Conservation (phyloP, 352 stramenopile genomes). For the Globisporangium nodosum region DNA sequence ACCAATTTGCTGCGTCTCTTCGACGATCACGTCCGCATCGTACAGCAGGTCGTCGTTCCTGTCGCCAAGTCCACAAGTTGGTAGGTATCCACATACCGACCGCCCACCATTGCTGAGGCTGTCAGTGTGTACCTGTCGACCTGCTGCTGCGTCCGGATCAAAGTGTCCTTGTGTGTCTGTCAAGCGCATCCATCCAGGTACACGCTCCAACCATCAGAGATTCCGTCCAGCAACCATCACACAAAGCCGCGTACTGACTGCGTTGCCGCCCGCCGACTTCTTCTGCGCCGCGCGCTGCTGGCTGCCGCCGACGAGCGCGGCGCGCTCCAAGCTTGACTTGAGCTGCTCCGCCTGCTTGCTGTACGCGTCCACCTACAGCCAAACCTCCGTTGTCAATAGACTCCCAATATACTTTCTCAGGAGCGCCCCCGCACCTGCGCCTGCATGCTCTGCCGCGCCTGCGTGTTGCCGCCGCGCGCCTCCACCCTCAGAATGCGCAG, state of each 20-base stretch:
- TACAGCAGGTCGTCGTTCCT: conserved; percentile 65
- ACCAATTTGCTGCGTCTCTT: conserved; percentile 56
- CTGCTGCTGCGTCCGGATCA: conserved; percentile 60
- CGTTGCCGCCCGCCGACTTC: conserved; percentile 21
- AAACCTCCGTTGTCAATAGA: neutral
- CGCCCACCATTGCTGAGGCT: no score
- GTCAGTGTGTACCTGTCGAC: conserved; percentile 34
- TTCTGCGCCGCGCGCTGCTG: conserved; percentile 42
- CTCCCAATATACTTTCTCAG: neutral
- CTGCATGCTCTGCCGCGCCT: conserved; percentile 80
- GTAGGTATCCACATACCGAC: neutral
- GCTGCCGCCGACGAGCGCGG: conserved; percentile 64
- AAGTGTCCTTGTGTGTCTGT: conserved; percentile 34
- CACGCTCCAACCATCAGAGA: neutral
- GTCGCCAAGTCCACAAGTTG: neutral
- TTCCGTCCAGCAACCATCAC: neutral
- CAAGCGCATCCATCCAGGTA: neutral
- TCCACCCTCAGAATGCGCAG: conserved; percentile 80
- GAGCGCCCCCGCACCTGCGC: conserved; percentile 26
- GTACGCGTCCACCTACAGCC: conserved; percentile 50
- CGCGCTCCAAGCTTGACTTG: conserved; percentile 68
- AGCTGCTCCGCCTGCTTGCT: conserved; percentile 80
- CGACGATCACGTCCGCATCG: conserved; percentile 61
- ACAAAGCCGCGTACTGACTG: conserved; percentile 10
- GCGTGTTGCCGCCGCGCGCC: conserved; percentile 61